phyloP scores from a whole-genome alignment of 1,284 basidiomycete genomes.

The Ustilago bromivora region DNA sequence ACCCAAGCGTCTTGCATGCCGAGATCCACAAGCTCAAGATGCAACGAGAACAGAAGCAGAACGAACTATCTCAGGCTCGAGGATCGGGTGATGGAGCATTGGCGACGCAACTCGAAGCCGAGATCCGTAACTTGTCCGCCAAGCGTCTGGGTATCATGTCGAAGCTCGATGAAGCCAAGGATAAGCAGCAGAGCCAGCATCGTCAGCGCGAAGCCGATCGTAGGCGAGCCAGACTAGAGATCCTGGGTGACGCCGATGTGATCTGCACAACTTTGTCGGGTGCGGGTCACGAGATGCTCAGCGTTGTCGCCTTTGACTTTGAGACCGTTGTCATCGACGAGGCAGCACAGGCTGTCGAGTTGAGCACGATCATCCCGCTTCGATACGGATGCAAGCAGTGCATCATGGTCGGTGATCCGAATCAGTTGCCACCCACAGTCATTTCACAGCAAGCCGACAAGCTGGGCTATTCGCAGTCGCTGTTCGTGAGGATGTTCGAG shows the following conservation, averaged over 20 bases:
- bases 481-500: slow-evolving; percentile 92
- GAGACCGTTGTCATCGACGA: slow-evolving; percentile 98
- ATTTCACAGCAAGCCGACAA: slow-evolving; percentile 86
- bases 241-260: slow-evolving; percentile 78
- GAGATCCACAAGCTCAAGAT: slow-evolving; percentile 52
- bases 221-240: slow-evolving; percentile 49
- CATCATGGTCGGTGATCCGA: slow-evolving; percentile 97
- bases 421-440: slow-evolving; percentile 96
- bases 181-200: slow-evolving; percentile 54
- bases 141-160: slow-evolving; percentile 53
- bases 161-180: slow-evolving; percentile 61
- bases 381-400: slow-evolving; percentile 87
- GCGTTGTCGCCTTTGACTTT: slow-evolving; percentile 80
- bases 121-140: slow-evolving; percentile 50
- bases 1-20: slow-evolving; percentile 42
- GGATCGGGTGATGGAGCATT: slow-evolving; percentile 21
- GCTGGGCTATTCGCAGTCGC: slow-evolving; percentile 85
- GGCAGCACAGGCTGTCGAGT: slow-evolving; percentile 95
- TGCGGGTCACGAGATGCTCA: slow-evolving; percentile 84
- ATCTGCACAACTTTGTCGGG: slow-evolving; percentile 94
- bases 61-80: slow-evolving; percentile 50
- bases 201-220: slow-evolving; percentile 61
- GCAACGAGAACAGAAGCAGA: slow-evolving; percentile 56
- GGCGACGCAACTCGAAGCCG: slow-evolving; percentile 49
- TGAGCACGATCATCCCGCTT: slow-evolving; percentile 95